phyloP scores from a whole-genome alignment of 2,329 filamentous ascomycete genomes.

The Fusarium odoratissimum region DNA sequence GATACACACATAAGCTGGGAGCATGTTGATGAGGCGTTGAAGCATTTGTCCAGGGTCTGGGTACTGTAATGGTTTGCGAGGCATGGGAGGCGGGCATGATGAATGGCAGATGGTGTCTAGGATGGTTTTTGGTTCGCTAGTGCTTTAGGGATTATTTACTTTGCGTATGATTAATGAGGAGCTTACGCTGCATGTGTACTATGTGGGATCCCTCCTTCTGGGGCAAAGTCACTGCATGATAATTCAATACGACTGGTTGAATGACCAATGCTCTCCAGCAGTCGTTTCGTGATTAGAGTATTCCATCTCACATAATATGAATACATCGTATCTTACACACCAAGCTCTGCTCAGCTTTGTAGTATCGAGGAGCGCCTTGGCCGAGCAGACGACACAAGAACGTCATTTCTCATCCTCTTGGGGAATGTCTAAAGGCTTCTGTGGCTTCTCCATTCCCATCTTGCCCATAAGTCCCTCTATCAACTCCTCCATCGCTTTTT shows the following conservation, averaged over 20 bases:
- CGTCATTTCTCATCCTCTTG: slow-evolving; percentile 24
- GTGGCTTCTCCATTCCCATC: slow-evolving; percentile 52
- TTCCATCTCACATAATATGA: not conserved
- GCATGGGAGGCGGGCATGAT: slow-evolving; percentile 18
- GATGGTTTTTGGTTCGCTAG: slow-evolving; percentile 25
- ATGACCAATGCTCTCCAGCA: not conserved
- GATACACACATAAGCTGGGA: slow-evolving; percentile 28
- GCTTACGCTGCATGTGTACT: slow-evolving; percentile 4
- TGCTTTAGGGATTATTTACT: slow-evolving; percentile 35
- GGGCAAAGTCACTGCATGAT: not conserved
- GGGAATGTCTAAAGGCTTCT: slow-evolving; percentile 13
- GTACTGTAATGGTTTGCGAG: slow-evolving; percentile 24
- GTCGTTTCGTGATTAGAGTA: not conserved
- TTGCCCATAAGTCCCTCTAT: slow-evolving; percentile 68
- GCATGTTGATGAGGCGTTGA: slow-evolving; percentile 41
- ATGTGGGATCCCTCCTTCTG: not conserved
- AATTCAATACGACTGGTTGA: not conserved
- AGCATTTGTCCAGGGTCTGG: slow-evolving; percentile 36
- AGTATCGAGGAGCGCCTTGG: not conserved
- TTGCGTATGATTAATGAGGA: slow-evolving; percentile 39
- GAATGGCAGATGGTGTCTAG: slow-evolving; percentile 24
- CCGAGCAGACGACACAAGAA: not conserved
- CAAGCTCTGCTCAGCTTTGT: not conserved
- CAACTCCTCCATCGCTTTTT: slow-evolving; percentile 72
- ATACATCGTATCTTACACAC: slow-evolving; percentile 35